These are phyloP conservation scores for Mycena indigotica DNA, from an alignment of 768 basidiomycete genomes.

Conservation along the genomic window DNA sequence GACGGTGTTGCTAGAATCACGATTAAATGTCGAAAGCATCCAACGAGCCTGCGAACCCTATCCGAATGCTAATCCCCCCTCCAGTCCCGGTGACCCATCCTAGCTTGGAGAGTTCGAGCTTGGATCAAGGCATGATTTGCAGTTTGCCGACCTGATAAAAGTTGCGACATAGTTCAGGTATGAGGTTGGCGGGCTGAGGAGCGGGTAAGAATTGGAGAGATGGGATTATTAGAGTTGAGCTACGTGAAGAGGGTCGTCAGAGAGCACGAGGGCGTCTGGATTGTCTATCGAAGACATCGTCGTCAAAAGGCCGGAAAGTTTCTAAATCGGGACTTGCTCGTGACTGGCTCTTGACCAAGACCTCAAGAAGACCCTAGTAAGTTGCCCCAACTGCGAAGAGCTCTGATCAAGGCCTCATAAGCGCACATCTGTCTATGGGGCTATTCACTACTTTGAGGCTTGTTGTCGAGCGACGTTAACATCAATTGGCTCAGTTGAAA, in stretches of 20 bases:
- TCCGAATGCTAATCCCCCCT: constrained; percentile 74
- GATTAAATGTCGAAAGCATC: background rate
- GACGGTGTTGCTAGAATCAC: constrained; percentile 60
- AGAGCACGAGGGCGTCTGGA: constrained; percentile 56
- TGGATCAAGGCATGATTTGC: background rate
- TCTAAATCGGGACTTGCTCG: background rate
- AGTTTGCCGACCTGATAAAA: constrained; percentile 64
- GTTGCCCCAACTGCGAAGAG: too few relatives aligned
- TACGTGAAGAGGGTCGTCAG: constrained; percentile 65
- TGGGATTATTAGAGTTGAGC: constrained; percentile 10
- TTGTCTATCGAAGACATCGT: constrained; percentile 29
- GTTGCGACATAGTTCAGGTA: constrained; percentile 79
- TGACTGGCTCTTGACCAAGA: too few relatives aligned
- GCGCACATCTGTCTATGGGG: too few relatives aligned
- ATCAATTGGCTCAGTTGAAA: too few relatives aligned
- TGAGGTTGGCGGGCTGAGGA: constrained; percentile 84
- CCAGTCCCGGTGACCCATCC: constrained; percentile 95
- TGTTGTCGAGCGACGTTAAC: too few relatives aligned
- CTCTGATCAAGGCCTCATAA: too few relatives aligned
- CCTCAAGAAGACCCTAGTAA: too few relatives aligned
- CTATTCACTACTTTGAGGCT: too few relatives aligned
- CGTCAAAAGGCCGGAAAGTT: background rate
- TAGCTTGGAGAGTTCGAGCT: constrained; percentile 39
- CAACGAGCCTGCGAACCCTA: too few relatives aligned
- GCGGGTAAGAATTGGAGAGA: background rate